A percentile compares a stretch with the other conserved stretches of the same genome.
phyloP scores from a whole-genome alignment of 106 monocot genomes.

The Allium cepa region DNA sequence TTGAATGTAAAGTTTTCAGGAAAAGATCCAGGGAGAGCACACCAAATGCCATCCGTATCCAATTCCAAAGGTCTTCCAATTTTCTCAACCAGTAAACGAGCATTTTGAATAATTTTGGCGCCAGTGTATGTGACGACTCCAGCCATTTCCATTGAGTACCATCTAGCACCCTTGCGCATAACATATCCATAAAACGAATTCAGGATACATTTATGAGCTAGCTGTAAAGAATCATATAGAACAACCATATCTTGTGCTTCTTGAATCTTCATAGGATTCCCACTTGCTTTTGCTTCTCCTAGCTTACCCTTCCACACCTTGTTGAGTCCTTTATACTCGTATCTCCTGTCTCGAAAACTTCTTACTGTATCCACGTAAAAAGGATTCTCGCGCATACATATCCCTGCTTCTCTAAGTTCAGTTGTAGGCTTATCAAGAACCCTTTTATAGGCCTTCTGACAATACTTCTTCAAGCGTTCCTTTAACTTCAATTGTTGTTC shows the following conservation, averaged over 20 bases:
- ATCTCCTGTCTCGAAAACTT: conserved; percentile 95
- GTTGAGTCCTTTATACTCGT: conserved; percentile 98
- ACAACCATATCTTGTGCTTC: conserved; percentile 99
- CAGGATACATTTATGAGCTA: conserved; percentile 97
- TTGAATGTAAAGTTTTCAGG: conserved; percentile 95
- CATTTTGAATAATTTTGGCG: conserved; percentile 98
- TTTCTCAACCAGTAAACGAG: conserved; percentile 86
- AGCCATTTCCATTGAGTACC: conserved; percentile 99
- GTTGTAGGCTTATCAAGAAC: conserved; percentile 89
- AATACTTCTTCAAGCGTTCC: conserved; percentile 86
- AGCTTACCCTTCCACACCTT: conserved; percentile 93
- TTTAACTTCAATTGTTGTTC: conserved; percentile 82
- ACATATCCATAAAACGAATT: conserved; percentile 99
- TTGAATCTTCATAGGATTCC: conserved; percentile 87
- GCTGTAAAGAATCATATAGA: conserved; percentile 95
- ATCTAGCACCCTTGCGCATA: conserved; percentile 99
- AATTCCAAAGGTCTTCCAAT: conserved; percentile 93
- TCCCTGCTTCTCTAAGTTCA: conserved; percentile 89
- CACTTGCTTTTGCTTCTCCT: conserved; percentile 78
- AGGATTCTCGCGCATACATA: conserved; percentile 99
- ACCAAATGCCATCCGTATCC: conserved; percentile 99
- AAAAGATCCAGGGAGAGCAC: conserved; percentile 96
- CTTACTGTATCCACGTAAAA: conserved; percentile 97
- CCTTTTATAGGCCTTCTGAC: conserved; percentile 98
- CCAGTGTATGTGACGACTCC: conserved; percentile 99